Conservation (phyloP, 1,284 basidiomycete genomes). For the Tetrapyrgos nigripes region DNA sequence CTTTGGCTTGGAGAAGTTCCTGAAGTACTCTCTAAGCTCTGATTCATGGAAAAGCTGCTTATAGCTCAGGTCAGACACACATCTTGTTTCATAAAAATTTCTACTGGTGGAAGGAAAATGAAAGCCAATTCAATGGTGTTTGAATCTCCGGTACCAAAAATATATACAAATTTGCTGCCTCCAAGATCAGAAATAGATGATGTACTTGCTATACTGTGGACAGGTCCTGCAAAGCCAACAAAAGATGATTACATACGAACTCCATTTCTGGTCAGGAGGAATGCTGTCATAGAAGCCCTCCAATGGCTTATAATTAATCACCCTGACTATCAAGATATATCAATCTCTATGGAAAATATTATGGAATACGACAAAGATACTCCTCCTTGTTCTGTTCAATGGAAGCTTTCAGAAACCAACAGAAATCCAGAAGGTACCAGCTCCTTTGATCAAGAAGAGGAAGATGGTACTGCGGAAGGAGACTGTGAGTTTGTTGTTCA, state of each 20-base stretch:
- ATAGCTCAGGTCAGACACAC: conserved; percentile 11
- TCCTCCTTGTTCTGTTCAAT: no score
- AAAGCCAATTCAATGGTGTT: conserved; percentile 28
- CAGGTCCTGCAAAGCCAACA: conserved; percentile 2
- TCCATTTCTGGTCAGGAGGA: conserved; percentile 30
- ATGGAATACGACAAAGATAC: not conserved
- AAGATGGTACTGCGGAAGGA: conserved; percentile 32
- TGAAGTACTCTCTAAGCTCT: conserved; percentile 25
- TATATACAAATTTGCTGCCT: conserved; percentile 22
- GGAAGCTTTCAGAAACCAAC: no score
- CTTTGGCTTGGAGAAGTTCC: conserved; percentile 46
- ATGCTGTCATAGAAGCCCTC: conserved; percentile 26
- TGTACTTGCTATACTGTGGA: not conserved
- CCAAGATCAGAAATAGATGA: not conserved
- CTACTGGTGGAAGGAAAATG: conserved; percentile 30
- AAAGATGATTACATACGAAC: conserved; percentile 26
- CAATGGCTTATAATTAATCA: conserved; percentile 39
- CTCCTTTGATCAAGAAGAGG: conserved; percentile 23
- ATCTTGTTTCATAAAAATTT: not conserved
- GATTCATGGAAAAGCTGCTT: conserved; percentile 30
- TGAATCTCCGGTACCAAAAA: conserved; percentile 19
- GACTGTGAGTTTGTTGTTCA: conserved; percentile 34
- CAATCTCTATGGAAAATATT: conserved; percentile 17
- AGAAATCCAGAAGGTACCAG: no score
- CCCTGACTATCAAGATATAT: conserved; percentile 32